phyloP scores from a whole-genome alignment of 805 yeast genomes.

The Teunomyces panamensis region DNA sequence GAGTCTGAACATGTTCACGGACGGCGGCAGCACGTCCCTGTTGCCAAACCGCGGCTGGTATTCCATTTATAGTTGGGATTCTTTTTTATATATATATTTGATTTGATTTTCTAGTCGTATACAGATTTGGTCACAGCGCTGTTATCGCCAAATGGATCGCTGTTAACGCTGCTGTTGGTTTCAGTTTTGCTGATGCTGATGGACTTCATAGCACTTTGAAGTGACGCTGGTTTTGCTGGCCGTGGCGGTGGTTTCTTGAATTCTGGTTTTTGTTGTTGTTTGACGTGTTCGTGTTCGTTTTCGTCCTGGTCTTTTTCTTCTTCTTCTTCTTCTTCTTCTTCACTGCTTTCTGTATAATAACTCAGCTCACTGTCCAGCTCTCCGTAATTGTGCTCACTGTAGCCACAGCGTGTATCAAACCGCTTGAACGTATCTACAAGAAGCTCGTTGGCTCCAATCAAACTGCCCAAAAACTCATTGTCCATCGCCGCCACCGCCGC shows the following conservation, averaged over 20 bases:
- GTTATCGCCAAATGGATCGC: slow-evolving; percentile 41
- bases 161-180: slow-evolving; percentile 24
- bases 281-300: slow-evolving; percentile 14
- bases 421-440: slow-evolving; percentile 68
- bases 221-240: slow-evolving; percentile 22
- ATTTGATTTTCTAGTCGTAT: slow-evolving; percentile 14
- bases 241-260: slow-evolving; percentile 19
- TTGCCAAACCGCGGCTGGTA: slow-evolving; percentile 11
- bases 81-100: background rate
- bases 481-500: slow-evolving; percentile 35
- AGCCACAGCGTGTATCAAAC: slow-evolving; percentile 58
- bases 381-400: slow-evolving; percentile 28
- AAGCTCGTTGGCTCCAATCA: slow-evolving; percentile 88
- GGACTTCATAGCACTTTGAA: slow-evolving; percentile 4
- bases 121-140: slow-evolving; percentile 16
- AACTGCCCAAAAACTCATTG: slow-evolving; percentile 84
- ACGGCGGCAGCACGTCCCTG: slow-evolving; percentile 18
- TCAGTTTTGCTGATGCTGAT: slow-evolving; percentile 17
- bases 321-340: slow-evolving; percentile 34
- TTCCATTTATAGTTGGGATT: slow-evolving; percentile 3
- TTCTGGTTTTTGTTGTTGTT: no score
- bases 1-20: slow-evolving; percentile 30
- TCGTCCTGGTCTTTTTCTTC: slow-evolving; percentile 4
- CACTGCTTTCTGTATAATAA: slow-evolving; percentile 39
- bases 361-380: slow-evolving; percentile 18